phyloP scores from a whole-genome alignment of 2,329 filamentous ascomycete species.

The Thermoascus crustaceus region DNA sequence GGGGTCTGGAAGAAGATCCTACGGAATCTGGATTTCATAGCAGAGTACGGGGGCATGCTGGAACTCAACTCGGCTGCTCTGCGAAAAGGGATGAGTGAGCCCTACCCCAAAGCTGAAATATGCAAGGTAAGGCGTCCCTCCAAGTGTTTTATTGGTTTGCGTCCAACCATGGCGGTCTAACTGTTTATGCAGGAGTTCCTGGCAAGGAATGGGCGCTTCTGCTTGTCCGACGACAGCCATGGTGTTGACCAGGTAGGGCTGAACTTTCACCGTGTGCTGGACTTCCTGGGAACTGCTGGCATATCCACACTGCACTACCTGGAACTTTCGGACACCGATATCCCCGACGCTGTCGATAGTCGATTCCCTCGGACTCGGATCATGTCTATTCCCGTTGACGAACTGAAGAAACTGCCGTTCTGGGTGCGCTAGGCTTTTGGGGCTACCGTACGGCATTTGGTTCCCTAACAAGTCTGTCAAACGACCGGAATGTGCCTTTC shows the following conservation, averaged over 20 bases:
- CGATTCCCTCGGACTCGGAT: conserved; percentile 32
- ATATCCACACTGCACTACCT: conserved; percentile 34
- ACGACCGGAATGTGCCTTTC: too few relatives aligned
- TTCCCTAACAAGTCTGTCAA: conserved; percentile 1
- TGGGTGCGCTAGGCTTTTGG: conserved; percentile 13
- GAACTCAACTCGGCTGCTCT: conserved; percentile 85
- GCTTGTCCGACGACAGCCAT: conserved; percentile 92
- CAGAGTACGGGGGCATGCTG: conserved; percentile 67
- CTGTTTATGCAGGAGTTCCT: conserved; percentile 55
- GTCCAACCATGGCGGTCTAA: conserved; percentile 12
- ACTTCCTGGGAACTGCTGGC: conserved; percentile 53
- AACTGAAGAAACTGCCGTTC: conserved; percentile 27
- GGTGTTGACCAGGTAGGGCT: conserved; percentile 78
- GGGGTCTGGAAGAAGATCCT: conserved; percentile 65
- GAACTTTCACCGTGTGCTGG: conserved; percentile 64
- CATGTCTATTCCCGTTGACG: conserved; percentile 21
- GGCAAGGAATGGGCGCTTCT: conserved; percentile 67
- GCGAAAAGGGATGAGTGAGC: conserved; percentile 82
- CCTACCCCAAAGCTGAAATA: conserved; percentile 74
- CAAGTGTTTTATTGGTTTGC: conserved; percentile 3
- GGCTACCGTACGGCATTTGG: neutral
- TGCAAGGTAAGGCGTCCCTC: conserved; percentile 54
- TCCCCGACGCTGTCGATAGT: conserved; percentile 17
- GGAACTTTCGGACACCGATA: conserved; percentile 14
- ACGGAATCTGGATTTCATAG: conserved; percentile 66